Evolutionary conservation across 129 eudicot species (phyloP), one percentile per base, ranked within the genome.

Genomic region (Artemisia annua): DNA sequence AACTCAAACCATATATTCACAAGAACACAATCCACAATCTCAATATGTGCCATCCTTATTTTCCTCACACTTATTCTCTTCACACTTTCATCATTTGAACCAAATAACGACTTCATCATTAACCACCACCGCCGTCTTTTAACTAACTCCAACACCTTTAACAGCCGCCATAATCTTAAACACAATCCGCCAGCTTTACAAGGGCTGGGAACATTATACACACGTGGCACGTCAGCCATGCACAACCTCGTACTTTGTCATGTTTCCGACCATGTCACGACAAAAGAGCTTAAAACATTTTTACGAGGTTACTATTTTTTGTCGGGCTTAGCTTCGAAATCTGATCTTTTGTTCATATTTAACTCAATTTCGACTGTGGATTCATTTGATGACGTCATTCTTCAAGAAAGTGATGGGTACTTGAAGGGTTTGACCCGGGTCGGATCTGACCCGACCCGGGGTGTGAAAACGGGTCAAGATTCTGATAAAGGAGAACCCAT

Each of bases 51-150:
- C 0, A 80, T 92, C 7, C 82, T 92, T 28, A 69, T 89, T 71
- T 85, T 92, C 76, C 20, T 87, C 63, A 81, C 95, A 30, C 66
- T 92, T 30, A 87, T 92, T 18, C 74, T 92, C 35, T 92, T 89
- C 78, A 87, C 96, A 9, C 89, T 92, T 73, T 92, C 98, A 46
- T 83, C 96, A 0, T 85, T 92, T 57, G 92, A 89, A 22, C 94
- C 97, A 63, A 69, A 74, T 63, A 67, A 75, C 7, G 79, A 58
- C 28, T 80, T 72, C 80, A 63, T 72, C 80, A 63, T 64, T 52
- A 67, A 16, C 79, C 64, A 7, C 79, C 54, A 20, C 84, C 70
- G 0, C 87, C 69, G 10, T 96, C 96, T n/a, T 82, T 87, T 39
- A 39, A 39, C 46, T 7, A 39, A 39, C 11, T 1, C 46, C 46